A percentile compares a stretch with the other conserved stretches of the same genome.
phyloP scores from a whole-genome alignment of 1,139 yeast species.

The Candida mesenterica region DNA sequence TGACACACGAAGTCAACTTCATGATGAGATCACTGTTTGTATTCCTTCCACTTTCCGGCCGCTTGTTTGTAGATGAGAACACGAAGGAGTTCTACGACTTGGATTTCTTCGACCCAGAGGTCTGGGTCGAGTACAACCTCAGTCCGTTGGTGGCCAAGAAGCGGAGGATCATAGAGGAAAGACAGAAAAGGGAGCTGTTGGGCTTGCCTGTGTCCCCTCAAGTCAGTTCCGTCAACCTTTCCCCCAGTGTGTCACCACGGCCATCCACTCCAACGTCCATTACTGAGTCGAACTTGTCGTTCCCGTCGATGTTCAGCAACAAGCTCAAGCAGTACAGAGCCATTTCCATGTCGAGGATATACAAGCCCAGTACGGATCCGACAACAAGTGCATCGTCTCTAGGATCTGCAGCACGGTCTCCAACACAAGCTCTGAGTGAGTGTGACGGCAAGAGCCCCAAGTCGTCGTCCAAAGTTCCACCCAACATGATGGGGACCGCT shows the following conservation, averaged over 20 bases:
- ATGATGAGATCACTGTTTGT: conserved; percentile 83
- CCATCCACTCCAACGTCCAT: neutral
- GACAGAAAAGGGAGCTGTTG: neutral
- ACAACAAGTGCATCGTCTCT: neutral
- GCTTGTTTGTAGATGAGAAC: conserved; percentile 62
- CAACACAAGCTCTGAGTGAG: too few species aligned
- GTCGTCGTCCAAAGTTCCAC: too few species aligned
- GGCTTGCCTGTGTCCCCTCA: too few species aligned
- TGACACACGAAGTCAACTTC: conserved; percentile 80
- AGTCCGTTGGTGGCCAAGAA: conserved; percentile 68
- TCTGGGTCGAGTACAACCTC: conserved; percentile 74
- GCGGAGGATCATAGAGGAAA: conserved; percentile 22
- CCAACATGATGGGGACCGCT: too few species aligned
- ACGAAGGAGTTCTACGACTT: conserved; percentile 59
- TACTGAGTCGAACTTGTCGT: neutral
- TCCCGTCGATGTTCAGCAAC: conserved; percentile 16
- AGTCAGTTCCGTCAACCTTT: neutral
- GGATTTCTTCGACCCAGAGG: conserved; percentile 76
- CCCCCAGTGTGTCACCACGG: neutral
- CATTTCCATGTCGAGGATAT: conserved; percentile 15
- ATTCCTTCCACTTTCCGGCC: conserved; percentile 73
- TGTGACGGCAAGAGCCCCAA: too few species aligned
- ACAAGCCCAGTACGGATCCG: conserved; percentile 4
- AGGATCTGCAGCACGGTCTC: neutral
- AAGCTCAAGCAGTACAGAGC: conserved; percentile 22